These are phyloP conservation scores for Gracilaria domingensis DNA, from an alignment of 23 red algal genomes.

Conservation along the genomic window DNA sequence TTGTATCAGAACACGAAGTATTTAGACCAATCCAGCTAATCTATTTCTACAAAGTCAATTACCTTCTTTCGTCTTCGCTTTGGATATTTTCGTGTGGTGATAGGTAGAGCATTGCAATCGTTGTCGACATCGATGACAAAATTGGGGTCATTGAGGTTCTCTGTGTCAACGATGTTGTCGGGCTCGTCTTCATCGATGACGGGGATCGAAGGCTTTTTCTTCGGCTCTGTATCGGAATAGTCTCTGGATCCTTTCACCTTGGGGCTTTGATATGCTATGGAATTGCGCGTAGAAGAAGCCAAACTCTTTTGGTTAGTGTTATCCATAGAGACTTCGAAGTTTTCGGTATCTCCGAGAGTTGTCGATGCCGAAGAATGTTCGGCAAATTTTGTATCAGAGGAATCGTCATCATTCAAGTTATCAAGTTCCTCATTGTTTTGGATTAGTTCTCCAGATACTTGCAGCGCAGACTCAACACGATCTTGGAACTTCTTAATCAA, in stretches of 20 bases:
- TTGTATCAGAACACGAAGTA: no score
- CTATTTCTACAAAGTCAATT: slow-evolving; percentile 34
- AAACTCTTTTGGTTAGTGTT: neutral
- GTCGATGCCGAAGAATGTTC: neutral
- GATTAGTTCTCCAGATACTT: neutral
- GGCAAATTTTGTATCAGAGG: neutral
- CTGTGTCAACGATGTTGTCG: neutral
- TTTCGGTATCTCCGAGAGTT: neutral
- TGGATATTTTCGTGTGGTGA: neutral
- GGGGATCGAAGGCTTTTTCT: neutral
- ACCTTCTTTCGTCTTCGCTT: slow-evolving; percentile 17
- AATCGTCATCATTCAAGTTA: neutral
- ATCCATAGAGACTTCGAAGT: neutral
- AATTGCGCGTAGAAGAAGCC: neutral
- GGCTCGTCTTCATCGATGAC: neutral
- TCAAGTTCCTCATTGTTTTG: neutral
- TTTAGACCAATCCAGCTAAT: neutral
- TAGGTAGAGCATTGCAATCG: no score
- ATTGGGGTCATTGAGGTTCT: slow-evolving; percentile 19
- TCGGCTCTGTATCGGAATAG: neutral
- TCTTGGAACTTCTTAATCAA: slow-evolving; percentile 39
- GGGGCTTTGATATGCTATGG: neutral
- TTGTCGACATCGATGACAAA: slow-evolving; percentile 33
- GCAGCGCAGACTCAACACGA: neutral
- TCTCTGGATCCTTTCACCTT: neutral